Evolutionary conservation across 2,329 filamentous ascomycete genomes (phyloP).

Genomic region (Hymenoscyphus repandus): DNA sequence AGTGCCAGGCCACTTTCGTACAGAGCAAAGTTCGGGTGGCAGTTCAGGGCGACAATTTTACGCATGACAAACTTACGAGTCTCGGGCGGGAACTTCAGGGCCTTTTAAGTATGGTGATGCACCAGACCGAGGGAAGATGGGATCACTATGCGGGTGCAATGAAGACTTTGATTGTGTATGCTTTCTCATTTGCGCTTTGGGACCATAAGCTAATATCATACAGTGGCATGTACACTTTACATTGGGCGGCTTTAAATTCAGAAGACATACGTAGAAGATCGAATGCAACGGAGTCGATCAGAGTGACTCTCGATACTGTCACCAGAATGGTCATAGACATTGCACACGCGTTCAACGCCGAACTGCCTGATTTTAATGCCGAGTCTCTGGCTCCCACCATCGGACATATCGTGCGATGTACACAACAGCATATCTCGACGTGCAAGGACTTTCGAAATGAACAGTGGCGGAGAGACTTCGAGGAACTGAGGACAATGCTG

Average conservation of each 20-base stretch:
- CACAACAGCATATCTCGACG: slow-evolving; percentile 18
- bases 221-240: slow-evolving; percentile 17
- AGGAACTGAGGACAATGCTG: slow-evolving; percentile 16
- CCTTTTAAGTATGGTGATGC: slow-evolving; percentile 15
- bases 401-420: slow-evolving; percentile 16
- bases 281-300: slow-evolving; percentile 9
- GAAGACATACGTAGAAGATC: not conserved
- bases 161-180: slow-evolving; percentile 19
- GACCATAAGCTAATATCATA: not conserved
- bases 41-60: slow-evolving; percentile 9
- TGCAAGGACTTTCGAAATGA: slow-evolving; percentile 13
- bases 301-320: slow-evolving; percentile 14
- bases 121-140: slow-evolving; percentile 13
- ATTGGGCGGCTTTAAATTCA: slow-evolving; percentile 10
- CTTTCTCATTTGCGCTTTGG: not conserved
- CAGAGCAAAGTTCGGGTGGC: slow-evolving; percentile 12
- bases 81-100: slow-evolving; percentile 15
- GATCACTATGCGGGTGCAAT: slow-evolving; percentile 16
- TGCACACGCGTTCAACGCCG: slow-evolving; percentile 17
- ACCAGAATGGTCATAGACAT: slow-evolving; percentile 23
- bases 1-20: slow-evolving; percentile 21
- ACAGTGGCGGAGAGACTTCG: slow-evolving; percentile 17
- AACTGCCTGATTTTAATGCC: slow-evolving; percentile 5
- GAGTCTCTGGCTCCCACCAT: slow-evolving; percentile 13
- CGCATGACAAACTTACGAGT: slow-evolving; percentile 8